These are phyloP conservation scores for Metarhizium album DNA, from an alignment of 2,329 filamentous ascomycete species.

Conservation along the genomic window DNA sequence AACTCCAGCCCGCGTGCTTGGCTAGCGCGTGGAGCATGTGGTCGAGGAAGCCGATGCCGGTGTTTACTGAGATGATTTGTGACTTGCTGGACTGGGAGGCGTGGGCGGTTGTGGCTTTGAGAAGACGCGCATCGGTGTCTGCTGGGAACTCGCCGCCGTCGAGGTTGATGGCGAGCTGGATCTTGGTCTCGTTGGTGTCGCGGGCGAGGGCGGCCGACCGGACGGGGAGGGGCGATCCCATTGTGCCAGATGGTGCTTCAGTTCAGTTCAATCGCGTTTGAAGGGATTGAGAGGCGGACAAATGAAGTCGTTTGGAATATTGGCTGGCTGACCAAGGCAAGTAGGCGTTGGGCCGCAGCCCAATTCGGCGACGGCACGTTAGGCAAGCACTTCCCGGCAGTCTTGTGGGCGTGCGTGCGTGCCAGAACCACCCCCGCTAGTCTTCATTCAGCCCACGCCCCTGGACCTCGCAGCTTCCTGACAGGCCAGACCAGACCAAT, in stretches of 20 bases:
- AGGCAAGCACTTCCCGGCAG: too few relatives aligned
- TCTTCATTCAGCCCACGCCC: neutral
- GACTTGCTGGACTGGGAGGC: conserved; percentile 75
- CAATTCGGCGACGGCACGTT: too few relatives aligned
- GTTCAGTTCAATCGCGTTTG: neutral
- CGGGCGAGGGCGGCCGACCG: conserved; percentile 73
- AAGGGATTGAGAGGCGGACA: neutral
- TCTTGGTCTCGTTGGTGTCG: conserved; percentile 97
- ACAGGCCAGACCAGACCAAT: too few relatives aligned
- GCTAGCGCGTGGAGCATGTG: conserved; percentile 97
- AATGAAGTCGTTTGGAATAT: neutral
- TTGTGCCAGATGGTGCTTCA: conserved; percentile 4
- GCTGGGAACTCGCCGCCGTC: conserved; percentile 74
- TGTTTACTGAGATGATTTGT: conserved; percentile 80
- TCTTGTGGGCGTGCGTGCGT: neutral
- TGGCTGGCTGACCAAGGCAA: too few relatives aligned
- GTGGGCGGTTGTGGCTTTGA: conserved; percentile 49
- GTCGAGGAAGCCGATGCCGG: conserved; percentile 94
- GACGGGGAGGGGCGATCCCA: conserved; percentile 19
- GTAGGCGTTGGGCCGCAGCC: too few relatives aligned
- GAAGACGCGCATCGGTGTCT: conserved; percentile 47
- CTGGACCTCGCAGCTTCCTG: too few relatives aligned
- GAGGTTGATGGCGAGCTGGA: conserved; percentile 83
- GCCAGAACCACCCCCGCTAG: conserved; percentile 5
- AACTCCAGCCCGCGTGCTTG: conserved; percentile 91